These are phyloP conservation scores for Lolium perenne DNA, from an alignment of 176 grass and related monocot species.

Conservation along the genomic window DNA sequence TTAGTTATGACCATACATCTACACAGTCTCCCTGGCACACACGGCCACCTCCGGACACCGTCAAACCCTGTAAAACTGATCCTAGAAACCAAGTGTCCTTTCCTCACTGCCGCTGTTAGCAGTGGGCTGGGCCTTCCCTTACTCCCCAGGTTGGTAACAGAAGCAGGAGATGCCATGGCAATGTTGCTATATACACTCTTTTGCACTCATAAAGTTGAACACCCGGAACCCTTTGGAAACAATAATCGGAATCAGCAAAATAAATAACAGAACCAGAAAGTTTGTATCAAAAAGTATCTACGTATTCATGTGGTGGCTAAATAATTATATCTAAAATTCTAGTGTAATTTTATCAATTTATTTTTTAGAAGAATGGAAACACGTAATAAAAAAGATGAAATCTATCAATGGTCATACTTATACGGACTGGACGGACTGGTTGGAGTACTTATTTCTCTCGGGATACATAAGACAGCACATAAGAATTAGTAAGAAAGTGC, in stretches of 20 bases:
- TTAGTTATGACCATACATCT: constrained; percentile 85
- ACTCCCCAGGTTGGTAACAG: constrained; percentile 74
- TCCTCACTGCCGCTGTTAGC: constrained; percentile 34
- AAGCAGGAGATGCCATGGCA: constrained; percentile 87
- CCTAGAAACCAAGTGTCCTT: constrained; percentile 60
- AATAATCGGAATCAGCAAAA: not conserved
- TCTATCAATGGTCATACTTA: not conserved
- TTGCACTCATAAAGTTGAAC: constrained; percentile 41
- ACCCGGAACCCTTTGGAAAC: not conserved
- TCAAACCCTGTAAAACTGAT: constrained; percentile 59
- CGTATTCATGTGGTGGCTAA: not conserved
- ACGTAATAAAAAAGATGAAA: not conserved
- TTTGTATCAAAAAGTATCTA: not conserved
- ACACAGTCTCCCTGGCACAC: constrained; percentile 58
- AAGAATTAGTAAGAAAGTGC: constrained; percentile 1
- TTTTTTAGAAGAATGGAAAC: not conserved
- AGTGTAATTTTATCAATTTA: constrained; percentile 1
- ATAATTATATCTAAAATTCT: constrained; percentile 3
- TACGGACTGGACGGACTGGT: not conserved
- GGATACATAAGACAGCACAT: not conserved
- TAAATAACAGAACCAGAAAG: not conserved
- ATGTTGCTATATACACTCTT: constrained; percentile 39
- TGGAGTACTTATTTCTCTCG: not conserved
- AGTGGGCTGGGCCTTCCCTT: constrained; percentile 57
- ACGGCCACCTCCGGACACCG: constrained; percentile 52